A percentile compares a stretch with the other conserved stretches of the same genome.
Conservation (phyloP, 2,329 filamentous ascomycete genomes). For the Fonsecaea erecta region DNA sequence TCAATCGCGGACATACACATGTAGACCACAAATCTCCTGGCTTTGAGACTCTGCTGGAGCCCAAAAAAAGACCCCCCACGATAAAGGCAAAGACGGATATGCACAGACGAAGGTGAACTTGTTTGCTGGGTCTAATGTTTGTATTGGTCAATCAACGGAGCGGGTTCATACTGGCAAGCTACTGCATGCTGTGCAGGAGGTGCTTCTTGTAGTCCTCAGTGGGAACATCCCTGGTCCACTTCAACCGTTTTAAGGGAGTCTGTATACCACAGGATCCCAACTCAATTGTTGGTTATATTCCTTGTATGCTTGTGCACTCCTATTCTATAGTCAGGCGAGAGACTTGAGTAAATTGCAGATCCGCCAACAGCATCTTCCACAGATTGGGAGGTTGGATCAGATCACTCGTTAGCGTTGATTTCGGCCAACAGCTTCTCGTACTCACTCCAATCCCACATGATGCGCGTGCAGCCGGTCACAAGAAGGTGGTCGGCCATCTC, state of each 20-base stretch:
- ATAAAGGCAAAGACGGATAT: neutral
- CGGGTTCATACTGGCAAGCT: neutral
- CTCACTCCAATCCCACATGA: slow-evolving; percentile 60
- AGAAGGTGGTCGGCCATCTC: slow-evolving; percentile 73
- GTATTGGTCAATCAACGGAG: neutral
- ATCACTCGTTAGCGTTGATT: slow-evolving; percentile 42
- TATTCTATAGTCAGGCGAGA: neutral
- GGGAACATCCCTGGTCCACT: neutral
- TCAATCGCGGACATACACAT: neutral
- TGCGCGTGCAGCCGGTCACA: slow-evolving; percentile 65
- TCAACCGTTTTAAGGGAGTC: neutral
- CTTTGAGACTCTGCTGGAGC: neutral
- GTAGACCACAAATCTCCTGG: neutral
- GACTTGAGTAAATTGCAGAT: neutral
- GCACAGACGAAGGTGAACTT: neutral
- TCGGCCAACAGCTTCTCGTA: slow-evolving; percentile 49
- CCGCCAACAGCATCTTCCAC: neutral
- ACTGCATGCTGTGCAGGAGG: neutral
- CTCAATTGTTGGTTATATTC: neutral
- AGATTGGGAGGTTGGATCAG: neutral
- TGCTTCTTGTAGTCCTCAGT: neutral
- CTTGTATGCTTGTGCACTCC: neutral
- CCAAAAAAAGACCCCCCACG: neutral
- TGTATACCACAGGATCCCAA: neutral
- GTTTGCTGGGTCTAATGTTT: neutral